These are phyloP conservation scores for Zarea fungicola DNA, from an alignment of 2,329 filamentous ascomycete species.

Conservation along the genomic window DNA sequence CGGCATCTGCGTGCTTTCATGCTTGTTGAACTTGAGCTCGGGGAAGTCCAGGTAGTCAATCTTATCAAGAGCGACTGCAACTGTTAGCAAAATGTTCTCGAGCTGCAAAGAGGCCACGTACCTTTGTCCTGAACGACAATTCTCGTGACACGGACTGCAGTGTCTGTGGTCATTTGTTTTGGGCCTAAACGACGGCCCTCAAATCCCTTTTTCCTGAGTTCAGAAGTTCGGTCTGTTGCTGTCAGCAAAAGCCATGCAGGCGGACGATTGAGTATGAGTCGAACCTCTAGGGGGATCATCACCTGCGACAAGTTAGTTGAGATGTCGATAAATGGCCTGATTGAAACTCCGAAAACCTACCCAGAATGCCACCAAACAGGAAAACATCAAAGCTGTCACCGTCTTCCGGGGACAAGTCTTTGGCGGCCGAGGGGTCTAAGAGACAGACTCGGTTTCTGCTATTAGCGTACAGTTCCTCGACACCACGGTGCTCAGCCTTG, in stretches of 20 bases:
- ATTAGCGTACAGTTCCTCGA: conserved; percentile 74
- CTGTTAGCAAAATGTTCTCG: conserved; percentile 14
- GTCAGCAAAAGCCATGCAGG: conserved; percentile 17
- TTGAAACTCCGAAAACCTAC: conserved; percentile 41
- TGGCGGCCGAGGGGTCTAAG: conserved; percentile 76
- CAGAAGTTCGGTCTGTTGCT: conserved; percentile 75
- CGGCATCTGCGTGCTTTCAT: conserved; percentile 95
- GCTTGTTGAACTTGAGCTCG: conserved; percentile 81
- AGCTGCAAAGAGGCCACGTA: conserved; percentile 35
- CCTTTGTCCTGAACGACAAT: conserved; percentile 81
- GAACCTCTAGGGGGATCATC: conserved; percentile 90
- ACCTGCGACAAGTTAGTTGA: conserved; percentile 46
- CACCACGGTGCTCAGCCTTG: conserved; percentile 66
- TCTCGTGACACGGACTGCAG: conserved; percentile 87
- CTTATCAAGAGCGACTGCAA: conserved; percentile 65
- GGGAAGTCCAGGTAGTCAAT: conserved; percentile 84
- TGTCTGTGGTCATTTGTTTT: conserved; percentile 98
- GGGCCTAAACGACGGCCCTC: conserved; percentile 80
- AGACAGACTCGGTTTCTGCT: conserved; percentile 77
- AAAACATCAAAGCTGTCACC: conserved; percentile 82
- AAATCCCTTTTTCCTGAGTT: conserved; percentile 90
- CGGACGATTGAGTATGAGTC: conserved; percentile 25
- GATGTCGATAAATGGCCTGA: conserved; percentile 10
- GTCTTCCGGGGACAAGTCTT: conserved; percentile 80
- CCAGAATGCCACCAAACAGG: conserved; percentile 91